Evolutionary conservation across 495 filamentous ascomycete genomes (phyloP).

Genomic region (Parachaetomium inaequale): DNA sequence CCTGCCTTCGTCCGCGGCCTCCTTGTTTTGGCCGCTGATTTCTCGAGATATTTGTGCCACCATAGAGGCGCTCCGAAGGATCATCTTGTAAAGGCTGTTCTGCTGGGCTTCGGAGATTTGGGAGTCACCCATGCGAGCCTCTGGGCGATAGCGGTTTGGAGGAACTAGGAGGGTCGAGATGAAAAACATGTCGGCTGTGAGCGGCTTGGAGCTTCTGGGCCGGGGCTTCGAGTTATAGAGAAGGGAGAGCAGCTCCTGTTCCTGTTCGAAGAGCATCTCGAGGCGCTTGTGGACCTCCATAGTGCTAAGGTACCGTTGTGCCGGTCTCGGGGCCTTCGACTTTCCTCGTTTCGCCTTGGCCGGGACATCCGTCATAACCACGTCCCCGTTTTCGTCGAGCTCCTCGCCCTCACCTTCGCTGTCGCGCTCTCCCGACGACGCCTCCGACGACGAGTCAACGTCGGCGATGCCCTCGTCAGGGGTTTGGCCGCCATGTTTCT

Average conservation of each 20-base stretch:
- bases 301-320: constrained; percentile 66
- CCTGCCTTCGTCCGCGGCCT: constrained; percentile 44
- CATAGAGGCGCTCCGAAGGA: constrained; percentile 64
- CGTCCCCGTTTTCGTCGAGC: constrained; percentile 52
- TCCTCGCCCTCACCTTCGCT: constrained; percentile 48
- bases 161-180: constrained; percentile 78
- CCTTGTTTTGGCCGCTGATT: constrained; percentile 43
- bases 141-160: constrained; percentile 88
- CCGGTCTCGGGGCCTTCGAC: constrained; percentile 30
- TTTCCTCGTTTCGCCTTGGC: constrained; percentile 29
- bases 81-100: constrained; percentile 77
- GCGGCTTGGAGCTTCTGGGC: constrained; percentile 43
- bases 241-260: constrained; percentile 72
- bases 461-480: constrained; percentile 71
- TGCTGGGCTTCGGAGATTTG: constrained; percentile 79
- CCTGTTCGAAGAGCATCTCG: constrained; percentile 76
- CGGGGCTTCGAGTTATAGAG: constrained; percentile 74
- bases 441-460: constrained; percentile 49
- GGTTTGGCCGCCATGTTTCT: constrained; percentile 32
- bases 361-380: constrained; percentile 45
- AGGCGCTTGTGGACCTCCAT: constrained; percentile 74
- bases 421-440: constrained; percentile 46
- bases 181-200: constrained; percentile 90
- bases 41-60: constrained; percentile 75
- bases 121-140: constrained; percentile 70